Evolutionary conservation across 805 yeast genomes (phyloP).

Genomic region (Yamadazyma phyllophila): DNA sequence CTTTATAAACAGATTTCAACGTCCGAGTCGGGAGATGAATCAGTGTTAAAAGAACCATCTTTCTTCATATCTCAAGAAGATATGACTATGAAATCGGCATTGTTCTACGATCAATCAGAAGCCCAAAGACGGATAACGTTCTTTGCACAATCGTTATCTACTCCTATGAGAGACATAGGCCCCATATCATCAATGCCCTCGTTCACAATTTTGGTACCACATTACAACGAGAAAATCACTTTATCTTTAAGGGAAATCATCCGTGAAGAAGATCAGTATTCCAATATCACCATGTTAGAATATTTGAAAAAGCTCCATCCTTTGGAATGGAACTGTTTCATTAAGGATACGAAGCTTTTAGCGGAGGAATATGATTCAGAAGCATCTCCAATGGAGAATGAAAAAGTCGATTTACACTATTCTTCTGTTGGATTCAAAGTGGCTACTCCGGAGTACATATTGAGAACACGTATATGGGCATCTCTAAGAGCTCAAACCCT

Average conservation of each 20-base stretch:
- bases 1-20: slow-evolving; percentile 51
- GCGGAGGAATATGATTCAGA: slow-evolving; percentile 82
- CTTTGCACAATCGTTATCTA: slow-evolving; percentile 85
- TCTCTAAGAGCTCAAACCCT: slow-evolving; percentile 94
- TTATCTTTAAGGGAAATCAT: slow-evolving; percentile 93
- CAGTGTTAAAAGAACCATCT: slow-evolving; percentile 61
- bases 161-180: slow-evolving; percentile 75
- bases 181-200: slow-evolving; percentile 72
- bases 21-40: slow-evolving; percentile 28
- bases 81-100: slow-evolving; percentile 55
- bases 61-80: slow-evolving; percentile 85
- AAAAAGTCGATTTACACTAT: slow-evolving; percentile 85
- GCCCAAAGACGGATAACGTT: slow-evolving; percentile 82
- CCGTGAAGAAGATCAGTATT: slow-evolving; percentile 94
- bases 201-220: slow-evolving; percentile 90
- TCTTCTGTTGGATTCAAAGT: slow-evolving; percentile 96
- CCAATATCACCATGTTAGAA: slow-evolving; percentile 90
- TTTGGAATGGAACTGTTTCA: slow-evolving; percentile 96
- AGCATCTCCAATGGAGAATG: slow-evolving; percentile 8
- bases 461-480: slow-evolving; percentile 98
- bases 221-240: slow-evolving; percentile 90
- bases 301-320: slow-evolving; percentile 94
- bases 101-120: slow-evolving; percentile 63
- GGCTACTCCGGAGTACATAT: slow-evolving; percentile 94
- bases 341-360: slow-evolving; percentile 89